Evolutionary conservation across 441 rosid genomes (phyloP), one percentile per base, ranked within the genome.

Genomic region (Rhodomyrtus psidioides): DNA sequence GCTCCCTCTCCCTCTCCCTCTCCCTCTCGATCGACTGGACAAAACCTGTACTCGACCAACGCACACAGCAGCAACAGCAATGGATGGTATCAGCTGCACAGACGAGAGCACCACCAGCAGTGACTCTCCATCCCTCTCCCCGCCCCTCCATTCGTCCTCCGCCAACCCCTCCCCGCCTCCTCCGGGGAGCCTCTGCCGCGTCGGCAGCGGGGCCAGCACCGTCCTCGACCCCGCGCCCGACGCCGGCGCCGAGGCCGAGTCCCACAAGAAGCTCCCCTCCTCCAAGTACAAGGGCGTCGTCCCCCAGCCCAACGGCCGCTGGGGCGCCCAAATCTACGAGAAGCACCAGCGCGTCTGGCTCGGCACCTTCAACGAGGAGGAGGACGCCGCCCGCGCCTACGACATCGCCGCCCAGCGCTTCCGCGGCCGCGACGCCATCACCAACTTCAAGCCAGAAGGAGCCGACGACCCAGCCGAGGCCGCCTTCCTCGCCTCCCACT

Each of bases 231-330:
- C 44, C 60, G 15, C 17, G 19, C 0, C n/a, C 7, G 59, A 82
- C n/a, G 46, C 46, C 34, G 60, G 84, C 44, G 39, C 58, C 46
- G 84, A 82, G 49, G 59, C 84, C 84, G 84, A 82, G 59, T 82
- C 59, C 46, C 57, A 65, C 76, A 65, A 56, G 58, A 82, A 82
- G 84, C 84, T 82, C 60, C 84, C 59, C 17, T 82, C 84, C 60
- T 82, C 84, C 58, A 82, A 30, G 59, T 82, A 82, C 84, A 82
- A 82, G 84, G 84, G 84, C 46, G 84, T 82, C 58, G 84, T 82
- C 60, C 84, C 84, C 58, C 84, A 82, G 84, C 84, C 84, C 58
- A 82, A 82, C 60, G 84, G 84, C 84, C 84, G 84, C 84, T 82
- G 84, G 84, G 84, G 84, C 5, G 84, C 84, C 84, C 84, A 82